Conservation (phyloP, 1,284 basidiomycete genomes). For the Golubevia pallescens region DNA sequence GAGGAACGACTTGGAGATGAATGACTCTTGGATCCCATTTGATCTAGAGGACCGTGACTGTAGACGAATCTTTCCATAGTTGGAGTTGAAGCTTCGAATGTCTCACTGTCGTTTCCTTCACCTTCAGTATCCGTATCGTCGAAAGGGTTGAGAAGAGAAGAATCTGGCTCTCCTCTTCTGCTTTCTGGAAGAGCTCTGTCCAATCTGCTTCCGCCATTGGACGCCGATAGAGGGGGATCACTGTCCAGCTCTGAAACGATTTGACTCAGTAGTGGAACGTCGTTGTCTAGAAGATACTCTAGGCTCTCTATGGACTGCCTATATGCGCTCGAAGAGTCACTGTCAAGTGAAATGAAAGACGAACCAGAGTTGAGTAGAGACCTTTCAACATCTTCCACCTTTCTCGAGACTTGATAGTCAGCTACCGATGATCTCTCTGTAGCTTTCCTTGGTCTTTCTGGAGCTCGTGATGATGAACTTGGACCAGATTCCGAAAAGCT, state of each 20-base stretch:
- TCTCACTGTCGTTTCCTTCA: too few species aligned
- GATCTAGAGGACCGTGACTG: too few species aligned
- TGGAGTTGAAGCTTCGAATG: too few species aligned
- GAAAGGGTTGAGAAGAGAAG: neutral
- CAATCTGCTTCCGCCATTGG: neutral
- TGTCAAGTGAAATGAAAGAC: constrained; percentile 1
- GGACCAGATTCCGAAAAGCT: neutral
- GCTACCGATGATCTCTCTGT: neutral
- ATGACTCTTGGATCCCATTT: too few species aligned
- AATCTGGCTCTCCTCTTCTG: neutral
- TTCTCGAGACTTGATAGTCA: neutral
- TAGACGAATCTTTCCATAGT: too few species aligned
- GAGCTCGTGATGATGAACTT: too few species aligned
- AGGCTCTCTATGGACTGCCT: constrained; percentile 8
- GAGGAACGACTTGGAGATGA: neutral
- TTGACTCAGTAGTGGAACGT: constrained; percentile 10
- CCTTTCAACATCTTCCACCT: neutral
- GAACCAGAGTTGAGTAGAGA: neutral
- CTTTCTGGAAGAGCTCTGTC: neutral
- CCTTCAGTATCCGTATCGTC: neutral
- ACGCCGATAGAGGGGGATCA: constrained; percentile 8
- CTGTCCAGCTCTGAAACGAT: constrained; percentile 12
- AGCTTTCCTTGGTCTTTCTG: neutral
- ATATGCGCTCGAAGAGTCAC: constrained; percentile 5
- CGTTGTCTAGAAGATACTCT: constrained; percentile 17